These are phyloP conservation scores for Chlamydomonas incerta DNA, from an alignment of 139 green algal genomes.

Conservation along the genomic window DNA sequence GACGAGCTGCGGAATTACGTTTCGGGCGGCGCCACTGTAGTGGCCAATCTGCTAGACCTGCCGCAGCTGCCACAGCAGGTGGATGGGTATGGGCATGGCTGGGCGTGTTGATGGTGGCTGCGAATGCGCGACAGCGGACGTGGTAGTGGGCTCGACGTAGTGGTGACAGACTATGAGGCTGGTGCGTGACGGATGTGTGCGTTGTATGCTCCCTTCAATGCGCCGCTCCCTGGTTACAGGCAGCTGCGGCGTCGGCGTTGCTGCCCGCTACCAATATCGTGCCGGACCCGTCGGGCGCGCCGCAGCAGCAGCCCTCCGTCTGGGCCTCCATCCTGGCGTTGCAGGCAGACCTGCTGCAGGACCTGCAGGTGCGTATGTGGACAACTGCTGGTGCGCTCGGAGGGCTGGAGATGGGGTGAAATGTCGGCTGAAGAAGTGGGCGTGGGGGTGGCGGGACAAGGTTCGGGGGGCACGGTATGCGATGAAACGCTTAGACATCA, in stretches of 20 bases:
- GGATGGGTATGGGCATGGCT: not conserved
- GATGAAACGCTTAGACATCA: too few species aligned
- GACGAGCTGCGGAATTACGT: conserved; percentile 59
- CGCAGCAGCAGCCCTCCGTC: not conserved
- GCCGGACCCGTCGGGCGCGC: not conserved
- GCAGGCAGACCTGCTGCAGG: conserved; percentile 31
- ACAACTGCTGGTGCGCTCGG: too few species aligned
- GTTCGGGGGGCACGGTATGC: too few species aligned
- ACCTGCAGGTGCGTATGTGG: conserved; percentile 53
- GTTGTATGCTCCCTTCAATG: too few species aligned
- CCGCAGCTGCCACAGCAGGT: conserved; percentile 10
- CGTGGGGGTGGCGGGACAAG: too few species aligned
- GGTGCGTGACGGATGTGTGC: too few species aligned
- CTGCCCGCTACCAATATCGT: not conserved
- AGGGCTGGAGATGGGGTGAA: not conserved
- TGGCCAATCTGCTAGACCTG: conserved; percentile 40
- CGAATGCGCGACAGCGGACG: too few species aligned
- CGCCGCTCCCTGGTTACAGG: too few species aligned
- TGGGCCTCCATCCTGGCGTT: conserved; percentile 15
- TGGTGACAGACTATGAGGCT: too few species aligned
- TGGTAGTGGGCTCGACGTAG: too few species aligned
- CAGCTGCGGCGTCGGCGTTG: too few species aligned
- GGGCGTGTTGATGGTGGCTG: not conserved
- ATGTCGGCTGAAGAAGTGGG: too few species aligned
- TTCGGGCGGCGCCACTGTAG: conserved; percentile 37